Evolutionary conservation across 495 filamentous ascomycete genomes (phyloP), one percentile per base, ranked within the genome.

Genomic region (Penicillium canariense): DNA sequence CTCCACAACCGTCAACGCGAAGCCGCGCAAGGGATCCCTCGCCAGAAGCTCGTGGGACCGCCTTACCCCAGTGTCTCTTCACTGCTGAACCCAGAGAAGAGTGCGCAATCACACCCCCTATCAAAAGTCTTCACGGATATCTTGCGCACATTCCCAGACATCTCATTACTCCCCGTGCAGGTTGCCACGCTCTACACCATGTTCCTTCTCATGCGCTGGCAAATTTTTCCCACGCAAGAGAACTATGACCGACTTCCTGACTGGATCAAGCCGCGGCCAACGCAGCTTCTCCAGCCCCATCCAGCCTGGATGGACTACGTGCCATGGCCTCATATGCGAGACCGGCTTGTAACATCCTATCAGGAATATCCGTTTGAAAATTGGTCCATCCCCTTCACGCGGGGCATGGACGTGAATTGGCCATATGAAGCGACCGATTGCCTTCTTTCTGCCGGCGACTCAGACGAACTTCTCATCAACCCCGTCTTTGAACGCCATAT

Each of bases 161-260:
- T 95, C 7, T 72, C 71, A 11, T 70, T 71, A 2, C 76, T 92
- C 0, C 89, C 90, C 4, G 90, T 92, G 66, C 84, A 88, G 59
- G 81, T 91, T 3, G 89, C 84, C 15, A 80, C 91, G 5, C 75
- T 93, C n/a, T 89, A 87, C 59, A 69, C 81, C 62, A 93, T 91
- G 89, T 93, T 92, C 67, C 79, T 90, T 8, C 62, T 89, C 46
- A 89, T 91, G 86, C 84, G 89, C 2, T 95, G 89, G 89, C 84
- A 86, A 61, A 84, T 95, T 20, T 77, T 73, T 9, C 89, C 89
- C 0, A 89, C 89, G 4, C 75, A 73, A 40, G 85, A 88, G 56
- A 91, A 88, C 69, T 90, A 87, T 63, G 77, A 84, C 17, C 77
- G 88, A 6, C 65, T 94, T 2, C 89, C 90, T 0, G 69, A 81